Conservation (phyloP, 371 early-diverging fungal species). For the Mucor velutinosus region DNA sequence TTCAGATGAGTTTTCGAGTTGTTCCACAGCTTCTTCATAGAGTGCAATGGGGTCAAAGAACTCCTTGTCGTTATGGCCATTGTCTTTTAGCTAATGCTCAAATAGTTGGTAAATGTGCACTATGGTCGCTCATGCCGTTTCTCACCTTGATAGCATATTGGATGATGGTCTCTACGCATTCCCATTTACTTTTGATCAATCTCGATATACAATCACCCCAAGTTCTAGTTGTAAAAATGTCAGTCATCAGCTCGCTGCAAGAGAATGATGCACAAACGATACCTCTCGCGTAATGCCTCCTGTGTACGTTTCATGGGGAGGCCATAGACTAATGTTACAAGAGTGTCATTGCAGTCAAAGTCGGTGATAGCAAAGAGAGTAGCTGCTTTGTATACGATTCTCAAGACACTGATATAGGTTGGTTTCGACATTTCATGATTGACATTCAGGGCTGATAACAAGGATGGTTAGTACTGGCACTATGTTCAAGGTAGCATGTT, state of each 20-base stretch:
- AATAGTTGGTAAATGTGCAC: too few relatives aligned
- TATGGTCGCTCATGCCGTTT: background rate
- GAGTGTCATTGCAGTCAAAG: conserved; percentile 20
- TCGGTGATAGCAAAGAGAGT: conserved; percentile 3
- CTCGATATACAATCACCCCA: conserved; percentile 45
- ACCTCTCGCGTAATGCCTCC: conserved; percentile 41
- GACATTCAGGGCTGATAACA: conserved; percentile 7
- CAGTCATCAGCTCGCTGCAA: background rate
- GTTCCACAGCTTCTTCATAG: conserved; percentile 41
- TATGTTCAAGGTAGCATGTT: background rate
- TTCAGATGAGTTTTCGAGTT: conserved; percentile 46
- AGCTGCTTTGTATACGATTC: conserved; percentile 31
- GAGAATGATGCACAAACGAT: background rate
- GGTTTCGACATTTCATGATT: conserved; percentile 39
- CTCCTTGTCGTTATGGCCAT: background rate
- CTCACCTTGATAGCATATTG: conserved; percentile 28
- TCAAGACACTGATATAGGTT: conserved; percentile 23
- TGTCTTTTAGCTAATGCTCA: background rate
- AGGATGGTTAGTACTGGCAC: background rate
- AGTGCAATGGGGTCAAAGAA: conserved; percentile 32
- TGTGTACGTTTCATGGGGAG: conserved; percentile 34
- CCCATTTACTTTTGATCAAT: conserved; percentile 45
- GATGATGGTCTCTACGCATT: conserved; percentile 32
- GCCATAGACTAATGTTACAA: conserved; percentile 18
- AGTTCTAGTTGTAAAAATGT: conserved; percentile 9